A percentile compares a stretch with the other conserved stretches of the same genome.
Conservation (phyloP, 306 rosid species). For the Prunus padus region DNA sequence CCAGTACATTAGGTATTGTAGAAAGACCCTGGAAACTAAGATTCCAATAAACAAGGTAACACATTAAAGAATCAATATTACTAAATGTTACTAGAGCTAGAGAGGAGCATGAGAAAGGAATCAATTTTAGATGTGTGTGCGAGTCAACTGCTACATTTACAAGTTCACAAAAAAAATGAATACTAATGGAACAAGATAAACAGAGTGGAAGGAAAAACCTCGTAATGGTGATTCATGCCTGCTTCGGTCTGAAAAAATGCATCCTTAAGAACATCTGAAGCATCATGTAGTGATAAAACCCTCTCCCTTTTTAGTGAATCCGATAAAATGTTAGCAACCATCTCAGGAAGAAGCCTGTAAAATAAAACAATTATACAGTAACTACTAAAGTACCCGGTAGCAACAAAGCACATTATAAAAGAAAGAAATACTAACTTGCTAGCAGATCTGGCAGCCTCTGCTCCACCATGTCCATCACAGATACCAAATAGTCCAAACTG, state of each 20-base stretch:
- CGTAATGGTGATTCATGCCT: constrained; percentile 69
- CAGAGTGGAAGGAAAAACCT: constrained; percentile 49
- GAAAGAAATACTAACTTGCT: constrained; percentile 73
- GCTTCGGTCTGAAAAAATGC: constrained; percentile 87
- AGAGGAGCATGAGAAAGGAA: neutral
- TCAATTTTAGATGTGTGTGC: neutral
- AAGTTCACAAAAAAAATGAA: neutral
- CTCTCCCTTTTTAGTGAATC: constrained; percentile 73
- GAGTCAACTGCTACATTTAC: neutral
- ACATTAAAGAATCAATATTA: neutral
- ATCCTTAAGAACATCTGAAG: constrained; percentile 88
- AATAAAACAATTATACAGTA: constrained; percentile 24
- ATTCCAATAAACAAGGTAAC: neutral
- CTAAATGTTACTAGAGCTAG: neutral
- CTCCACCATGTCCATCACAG: constrained; percentile 97
- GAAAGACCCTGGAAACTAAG: no score
- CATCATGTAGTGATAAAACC: constrained; percentile 66
- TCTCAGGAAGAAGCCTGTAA: constrained; percentile 79
- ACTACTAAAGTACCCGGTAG: constrained; percentile 12
- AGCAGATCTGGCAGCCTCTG: constrained; percentile 83
- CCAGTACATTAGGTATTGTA: no score
- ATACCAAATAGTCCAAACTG: constrained; percentile 95
- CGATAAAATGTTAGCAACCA: constrained; percentile 60
- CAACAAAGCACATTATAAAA: constrained; percentile 26
- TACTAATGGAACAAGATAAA: constrained; percentile 2